These are phyloP conservation scores for Lasiodiplodia gonubiensis DNA, from an alignment of 2,329 filamentous ascomycete species.

Conservation along the genomic window DNA sequence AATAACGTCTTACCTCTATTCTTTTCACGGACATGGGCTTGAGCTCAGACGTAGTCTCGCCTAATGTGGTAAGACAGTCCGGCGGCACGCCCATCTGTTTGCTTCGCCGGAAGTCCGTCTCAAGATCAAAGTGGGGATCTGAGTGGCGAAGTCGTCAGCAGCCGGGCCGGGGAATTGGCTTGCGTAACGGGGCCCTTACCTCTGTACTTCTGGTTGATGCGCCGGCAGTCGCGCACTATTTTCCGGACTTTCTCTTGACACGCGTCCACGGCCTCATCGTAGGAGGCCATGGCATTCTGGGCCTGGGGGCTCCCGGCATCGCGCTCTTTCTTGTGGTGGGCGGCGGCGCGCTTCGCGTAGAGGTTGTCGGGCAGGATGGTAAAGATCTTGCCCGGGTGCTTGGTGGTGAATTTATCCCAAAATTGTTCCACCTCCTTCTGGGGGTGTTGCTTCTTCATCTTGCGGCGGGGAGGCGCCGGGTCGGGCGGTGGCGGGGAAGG, in stretches of 20 bases:
- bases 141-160: slow-evolving; percentile 10
- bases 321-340: slow-evolving; percentile 53
- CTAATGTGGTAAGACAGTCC: slow-evolving; percentile 58
- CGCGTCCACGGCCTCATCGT: slow-evolving; percentile 71
- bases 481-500: slow-evolving; percentile 27
- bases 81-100: slow-evolving; percentile 41
- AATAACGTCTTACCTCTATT: slow-evolving; percentile 55
- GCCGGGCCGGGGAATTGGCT: neutral
- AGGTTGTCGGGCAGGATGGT: slow-evolving; percentile 71
- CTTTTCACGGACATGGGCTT: slow-evolving; percentile 76
- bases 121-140: slow-evolving; percentile 82
- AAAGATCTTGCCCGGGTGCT: slow-evolving; percentile 73
- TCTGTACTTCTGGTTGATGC: slow-evolving; percentile 82
- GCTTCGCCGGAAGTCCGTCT: slow-evolving; percentile 66
- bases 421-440: slow-evolving; percentile 73
- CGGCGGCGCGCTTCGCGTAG: slow-evolving; percentile 57
- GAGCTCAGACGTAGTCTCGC: slow-evolving; percentile 44
- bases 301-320: slow-evolving; percentile 50
- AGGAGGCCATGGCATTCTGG: slow-evolving; percentile 68
- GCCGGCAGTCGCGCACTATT: slow-evolving; percentile 67
- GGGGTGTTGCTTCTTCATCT: slow-evolving; percentile 48
- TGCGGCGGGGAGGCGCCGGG: slow-evolving; percentile 35
- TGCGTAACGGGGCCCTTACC: neutral
- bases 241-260: slow-evolving; percentile 66
- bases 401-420: slow-evolving; percentile 71